phyloP scores from a whole-genome alignment of 1,284 basidiomycete species.

The Leccinum pallidistipes region DNA sequence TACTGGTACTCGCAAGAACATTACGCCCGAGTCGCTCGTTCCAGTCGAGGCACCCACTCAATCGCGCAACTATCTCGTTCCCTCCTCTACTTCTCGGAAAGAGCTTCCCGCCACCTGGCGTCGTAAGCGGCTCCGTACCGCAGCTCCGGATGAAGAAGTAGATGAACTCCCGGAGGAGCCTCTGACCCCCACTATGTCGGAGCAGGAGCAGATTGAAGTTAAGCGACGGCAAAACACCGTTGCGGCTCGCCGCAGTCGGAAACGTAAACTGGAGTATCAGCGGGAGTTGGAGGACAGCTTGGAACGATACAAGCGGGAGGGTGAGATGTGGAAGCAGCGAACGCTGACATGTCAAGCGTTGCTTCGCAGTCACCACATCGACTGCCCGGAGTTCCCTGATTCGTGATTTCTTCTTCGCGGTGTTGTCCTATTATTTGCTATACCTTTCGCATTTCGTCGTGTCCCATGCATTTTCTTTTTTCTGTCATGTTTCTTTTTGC shows the following conservation, averaged over 20 bases:
- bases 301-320: slow-evolving; percentile 47
- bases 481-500: slow-evolving; percentile 2
- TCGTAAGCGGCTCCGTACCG: slow-evolving; percentile 56
- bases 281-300: slow-evolving; percentile 56
- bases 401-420: slow-evolving; percentile 22
- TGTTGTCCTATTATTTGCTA: slow-evolving; percentile 12
- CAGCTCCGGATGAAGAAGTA: slow-evolving; percentile 54
- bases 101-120: slow-evolving; percentile 51
- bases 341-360: slow-evolving; percentile 48
- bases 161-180: slow-evolving; percentile 47
- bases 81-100: slow-evolving; percentile 60
- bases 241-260: slow-evolving; percentile 72
- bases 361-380: slow-evolving; percentile 46
- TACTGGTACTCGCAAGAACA: slow-evolving; percentile 55
- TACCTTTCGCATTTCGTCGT: slow-evolving; percentile 15
- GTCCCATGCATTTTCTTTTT: slow-evolving; percentile 11
- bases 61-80: slow-evolving; percentile 52
- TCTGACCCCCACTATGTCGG: slow-evolving; percentile 44
- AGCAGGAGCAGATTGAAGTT: slow-evolving; percentile 66
- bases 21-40: slow-evolving; percentile 51
- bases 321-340: slow-evolving; percentile 57
- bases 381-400: slow-evolving; percentile 44
- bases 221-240: slow-evolving; percentile 82
- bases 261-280: slow-evolving; percentile 76
- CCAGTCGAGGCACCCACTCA: slow-evolving; percentile 59